Conservation (phyloP, 495 filamentous ascomycete species). For the Paragyromitra xinjiangensis region DNA sequence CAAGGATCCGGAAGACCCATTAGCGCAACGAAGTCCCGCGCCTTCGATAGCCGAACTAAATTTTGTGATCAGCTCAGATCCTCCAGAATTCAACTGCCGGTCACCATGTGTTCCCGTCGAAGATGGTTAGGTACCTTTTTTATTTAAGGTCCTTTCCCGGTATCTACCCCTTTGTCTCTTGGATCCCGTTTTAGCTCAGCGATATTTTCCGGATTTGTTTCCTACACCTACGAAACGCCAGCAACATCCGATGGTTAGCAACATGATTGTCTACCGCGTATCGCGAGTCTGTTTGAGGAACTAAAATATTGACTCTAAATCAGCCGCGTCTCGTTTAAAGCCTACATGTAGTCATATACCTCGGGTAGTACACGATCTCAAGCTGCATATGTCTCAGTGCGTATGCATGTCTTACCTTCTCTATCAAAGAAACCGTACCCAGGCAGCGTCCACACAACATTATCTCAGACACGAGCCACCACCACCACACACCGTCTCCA, state of each 20-base stretch:
- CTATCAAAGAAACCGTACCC: neutral
- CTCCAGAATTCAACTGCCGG: neutral
- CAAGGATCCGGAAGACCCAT: neutral
- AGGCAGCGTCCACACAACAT: neutral
- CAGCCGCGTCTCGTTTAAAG: neutral
- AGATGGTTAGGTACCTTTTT: neutral
- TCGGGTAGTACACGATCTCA: too few species aligned
- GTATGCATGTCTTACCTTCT: neutral
- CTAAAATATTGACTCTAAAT: neutral
- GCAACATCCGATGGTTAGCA: neutral
- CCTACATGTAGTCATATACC: too few species aligned
- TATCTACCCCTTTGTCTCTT: neutral
- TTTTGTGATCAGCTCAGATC: neutral
- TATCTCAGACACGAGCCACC: neutral
- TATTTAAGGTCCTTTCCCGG: neutral
- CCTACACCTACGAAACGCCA: neutral
- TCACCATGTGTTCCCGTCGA: neutral
- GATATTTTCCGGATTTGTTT: neutral
- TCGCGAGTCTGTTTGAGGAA: neutral
- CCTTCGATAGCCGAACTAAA: neutral
- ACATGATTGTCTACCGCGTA: neutral
- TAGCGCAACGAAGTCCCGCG: neutral
- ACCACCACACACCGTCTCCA: neutral
- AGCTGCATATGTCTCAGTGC: too few species aligned
- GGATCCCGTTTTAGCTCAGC: neutral